Base-by-base conservation (phyloP, 2,329 filamentous ascomycete species). In the Venturia nashicola region DNA sequence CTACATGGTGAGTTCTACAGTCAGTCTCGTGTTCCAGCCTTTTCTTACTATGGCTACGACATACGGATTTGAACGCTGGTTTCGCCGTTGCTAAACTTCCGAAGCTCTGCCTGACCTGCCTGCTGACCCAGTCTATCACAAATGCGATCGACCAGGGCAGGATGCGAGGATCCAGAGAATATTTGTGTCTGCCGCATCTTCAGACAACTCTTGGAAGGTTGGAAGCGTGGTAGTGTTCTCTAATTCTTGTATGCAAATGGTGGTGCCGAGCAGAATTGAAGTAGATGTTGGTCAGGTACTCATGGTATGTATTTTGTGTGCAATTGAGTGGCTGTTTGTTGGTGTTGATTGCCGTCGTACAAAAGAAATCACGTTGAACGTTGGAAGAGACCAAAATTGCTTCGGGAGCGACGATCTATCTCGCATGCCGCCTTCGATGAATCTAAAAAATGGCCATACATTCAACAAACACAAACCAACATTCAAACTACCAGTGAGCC, bases 31-130 rank as follows among this genome's bases (percentile, higher is more conserved):
- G 5, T 36, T 57, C 20, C 51, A n/a, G 27, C 51, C 51, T 36
- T 51, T 51, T 14, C 9, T 12, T 18, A 48, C 36, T 27, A 16
- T 14, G 36, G 11, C 11, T 32, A 20, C 63, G n/a, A 62, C 65
- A 42, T 61, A 80, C 83, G 82, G 70, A 88, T 86, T 71, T 86
- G 83, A 68, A 88, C 86, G 64, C 83, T 85, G 59, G 85, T 88
- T 77, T 88, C 86, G 67, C 86, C 86, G 75, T 88, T 88, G 75
- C 82, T 82, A 73, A 88, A 88, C 72, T 87, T 87, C 68, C 82
- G 80, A 68, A 88, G 76, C 66, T 84, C 80, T 67, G 83, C 85
- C 66, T 82, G 80, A 61, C 83, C 81, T 34, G 81, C 82, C 65
- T 80, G 78, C 68, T 82, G 82, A 55, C 86, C 86, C 68, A 88